These are phyloP conservation scores for Zygosaccharomyces sapae DNA, from an alignment of 1,139 yeast species.

Conservation along the genomic window DNA sequence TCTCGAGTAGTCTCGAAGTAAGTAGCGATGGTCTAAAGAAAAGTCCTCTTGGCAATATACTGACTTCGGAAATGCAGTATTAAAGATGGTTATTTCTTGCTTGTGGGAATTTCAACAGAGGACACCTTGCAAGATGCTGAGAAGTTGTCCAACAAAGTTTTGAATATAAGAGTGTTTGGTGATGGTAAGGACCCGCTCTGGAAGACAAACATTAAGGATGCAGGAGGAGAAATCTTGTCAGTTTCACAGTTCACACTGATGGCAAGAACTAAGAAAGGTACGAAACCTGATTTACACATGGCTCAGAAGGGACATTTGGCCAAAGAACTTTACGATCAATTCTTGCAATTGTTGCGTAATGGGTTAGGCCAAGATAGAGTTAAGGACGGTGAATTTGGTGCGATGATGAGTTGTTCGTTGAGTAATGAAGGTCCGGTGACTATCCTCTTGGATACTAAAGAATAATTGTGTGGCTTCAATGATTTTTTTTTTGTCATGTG, in stretches of 20 bases:
- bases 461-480: constrained; percentile 10
- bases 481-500: not conserved
- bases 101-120: constrained; percentile 76
- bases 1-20: constrained; percentile 62
- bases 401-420: constrained; percentile 90
- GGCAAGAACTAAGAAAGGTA: constrained; percentile 80
- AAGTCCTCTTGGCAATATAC: not conserved
- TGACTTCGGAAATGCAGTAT: constrained; percentile 42
- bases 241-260: constrained; percentile 89
- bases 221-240: constrained; percentile 55
- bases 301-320: constrained; percentile 86
- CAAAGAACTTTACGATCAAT: constrained; percentile 57
- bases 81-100: constrained; percentile 66
- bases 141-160: constrained; percentile 62
- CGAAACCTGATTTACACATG: constrained; percentile 88
- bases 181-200: constrained; percentile 55
- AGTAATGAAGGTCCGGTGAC: constrained; percentile 63
- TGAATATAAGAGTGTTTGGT: constrained; percentile 68
- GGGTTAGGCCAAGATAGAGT: constrained; percentile 63
- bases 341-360: constrained; percentile 47
- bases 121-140: constrained; percentile 73
- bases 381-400: constrained; percentile 88
- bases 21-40: constrained; percentile 31
- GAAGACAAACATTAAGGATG: constrained; percentile 52
- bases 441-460: constrained; percentile 38